These are phyloP conservation scores for Rubia balearica DNA, from an alignment of 305 asterid genomes.

Conservation along the genomic window DNA sequence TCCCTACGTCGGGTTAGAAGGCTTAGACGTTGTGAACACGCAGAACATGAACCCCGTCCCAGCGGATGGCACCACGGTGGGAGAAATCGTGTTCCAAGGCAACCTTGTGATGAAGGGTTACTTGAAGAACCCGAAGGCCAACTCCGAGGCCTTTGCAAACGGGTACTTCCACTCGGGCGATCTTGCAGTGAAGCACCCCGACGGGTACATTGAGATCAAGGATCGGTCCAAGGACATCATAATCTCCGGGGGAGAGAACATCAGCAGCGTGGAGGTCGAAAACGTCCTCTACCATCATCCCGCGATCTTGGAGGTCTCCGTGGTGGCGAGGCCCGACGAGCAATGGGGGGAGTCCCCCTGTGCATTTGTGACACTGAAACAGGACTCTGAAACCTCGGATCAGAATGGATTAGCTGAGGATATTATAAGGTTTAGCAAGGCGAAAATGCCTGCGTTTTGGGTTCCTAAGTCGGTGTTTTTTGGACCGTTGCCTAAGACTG, in stretches of 20 bases:
- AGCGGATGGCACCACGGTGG: conserved; percentile 69
- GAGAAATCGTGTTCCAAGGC: conserved; percentile 83
- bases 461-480: conserved; percentile 73
- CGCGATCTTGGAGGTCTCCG: conserved; percentile 65
- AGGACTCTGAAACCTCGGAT: conserved; percentile 27
- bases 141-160: conserved; percentile 58
- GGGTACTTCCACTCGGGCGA: conserved; percentile 98
- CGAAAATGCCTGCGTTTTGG: conserved; percentile 78
- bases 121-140: conserved; percentile 78
- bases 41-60: conserved; percentile 63
- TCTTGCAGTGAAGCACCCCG: conserved; percentile 77
- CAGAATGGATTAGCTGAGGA: conserved; percentile 45
- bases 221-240: conserved; percentile 89
- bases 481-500: conserved; percentile 84
- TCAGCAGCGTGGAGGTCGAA: conserved; percentile 91
- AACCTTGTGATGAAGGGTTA: conserved; percentile 90
- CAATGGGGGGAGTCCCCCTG: conserved; percentile 96
- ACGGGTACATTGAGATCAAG: conserved; percentile 76
- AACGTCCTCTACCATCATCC: conserved; percentile 76
- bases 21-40: conserved; percentile 55
- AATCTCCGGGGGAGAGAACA: conserved; percentile 90
- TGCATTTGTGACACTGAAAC: conserved; percentile 75
- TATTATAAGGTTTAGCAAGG: conserved; percentile 62
- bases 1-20: conserved; percentile 57
- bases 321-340: conserved; percentile 82